Evolutionary conservation across 1,284 basidiomycete species (phyloP).

Genomic region (Moniliella sp.): DNA sequence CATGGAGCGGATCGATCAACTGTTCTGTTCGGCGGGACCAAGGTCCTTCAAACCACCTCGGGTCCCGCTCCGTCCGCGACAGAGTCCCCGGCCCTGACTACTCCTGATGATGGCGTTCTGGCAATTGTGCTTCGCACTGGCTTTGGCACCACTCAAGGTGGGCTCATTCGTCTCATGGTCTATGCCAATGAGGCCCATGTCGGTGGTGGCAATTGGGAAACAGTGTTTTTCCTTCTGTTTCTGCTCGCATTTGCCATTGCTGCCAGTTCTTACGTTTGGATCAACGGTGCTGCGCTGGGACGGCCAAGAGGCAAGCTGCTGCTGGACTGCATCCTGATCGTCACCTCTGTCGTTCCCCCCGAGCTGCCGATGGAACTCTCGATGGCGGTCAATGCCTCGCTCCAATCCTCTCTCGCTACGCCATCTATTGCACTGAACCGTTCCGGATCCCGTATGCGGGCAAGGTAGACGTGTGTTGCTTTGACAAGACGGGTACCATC

Average conservation of each 20-base stretch:
- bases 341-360: constrained; percentile 33
- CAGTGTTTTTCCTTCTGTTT: constrained; percentile 32
- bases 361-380: constrained; percentile 33
- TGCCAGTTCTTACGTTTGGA: constrained; percentile 30
- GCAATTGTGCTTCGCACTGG: constrained; percentile 30
- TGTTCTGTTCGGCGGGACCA: constrained; percentile 32
- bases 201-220: constrained; percentile 29
- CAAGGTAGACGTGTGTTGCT: constrained; percentile 32
- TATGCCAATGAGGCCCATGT: constrained; percentile 31
- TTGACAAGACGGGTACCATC: constrained; percentile 34
- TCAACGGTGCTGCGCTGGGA: constrained; percentile 22
- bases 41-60: constrained; percentile 27
- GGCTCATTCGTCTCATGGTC: constrained; percentile 32
- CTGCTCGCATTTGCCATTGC: constrained; percentile 30
- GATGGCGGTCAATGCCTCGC: constrained; percentile 33
- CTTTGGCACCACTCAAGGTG: constrained; percentile 31
- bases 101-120: constrained; percentile 26
- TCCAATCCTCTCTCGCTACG: constrained; percentile 63
- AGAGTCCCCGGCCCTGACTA: constrained; percentile 26
- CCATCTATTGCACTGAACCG: constrained; percentile 33
- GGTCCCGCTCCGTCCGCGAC: constrained; percentile 9
- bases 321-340: constrained; percentile 30
- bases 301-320: constrained; percentile 31
- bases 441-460: constrained; percentile 33
- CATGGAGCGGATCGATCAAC: constrained; percentile 27